phyloP scores from a whole-genome alignment of 2,329 filamentous ascomycete genomes.

The Pseudogymnoascus pannorum region DNA sequence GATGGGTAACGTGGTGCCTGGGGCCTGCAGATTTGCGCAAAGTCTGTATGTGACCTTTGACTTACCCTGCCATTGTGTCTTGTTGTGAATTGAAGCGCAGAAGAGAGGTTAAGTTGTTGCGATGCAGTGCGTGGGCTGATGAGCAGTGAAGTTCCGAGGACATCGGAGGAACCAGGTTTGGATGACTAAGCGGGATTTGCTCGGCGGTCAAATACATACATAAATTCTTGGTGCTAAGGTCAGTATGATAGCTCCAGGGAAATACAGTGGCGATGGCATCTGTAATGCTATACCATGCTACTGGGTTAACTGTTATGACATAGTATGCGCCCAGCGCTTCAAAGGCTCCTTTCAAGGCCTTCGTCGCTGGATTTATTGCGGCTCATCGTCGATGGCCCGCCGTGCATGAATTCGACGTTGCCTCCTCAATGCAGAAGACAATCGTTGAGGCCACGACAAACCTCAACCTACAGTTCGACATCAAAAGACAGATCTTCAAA shows the following conservation, averaged over 20 bases:
- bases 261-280: constrained; percentile 1
- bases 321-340: constrained; percentile 25
- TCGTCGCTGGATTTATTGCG: constrained; percentile 23
- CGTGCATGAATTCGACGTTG: constrained; percentile 7
- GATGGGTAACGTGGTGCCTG: not conserved
- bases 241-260: not conserved
- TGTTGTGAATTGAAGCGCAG: constrained; percentile 13
- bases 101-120: constrained; percentile 12
- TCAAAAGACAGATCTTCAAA: not conserved
- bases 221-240: not conserved
- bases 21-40: not conserved
- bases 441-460: not conserved
- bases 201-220: not conserved
- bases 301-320: constrained; percentile 10
- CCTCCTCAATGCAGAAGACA: not conserved
- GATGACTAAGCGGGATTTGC: constrained; percentile 6
- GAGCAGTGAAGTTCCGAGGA: constrained; percentile 9
- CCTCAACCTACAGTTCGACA: not conserved
- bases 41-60: constrained; percentile 10
- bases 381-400: constrained; percentile 5
- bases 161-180: not conserved
- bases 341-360: constrained; percentile 26
- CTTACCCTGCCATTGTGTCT: constrained; percentile 29
- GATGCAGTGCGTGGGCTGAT: constrained; percentile 8
- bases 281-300: constrained; percentile 4